Evolutionary conservation across 2,329 filamentous ascomycete genomes (phyloP).

Genomic region (Alternaria sp.): DNA sequence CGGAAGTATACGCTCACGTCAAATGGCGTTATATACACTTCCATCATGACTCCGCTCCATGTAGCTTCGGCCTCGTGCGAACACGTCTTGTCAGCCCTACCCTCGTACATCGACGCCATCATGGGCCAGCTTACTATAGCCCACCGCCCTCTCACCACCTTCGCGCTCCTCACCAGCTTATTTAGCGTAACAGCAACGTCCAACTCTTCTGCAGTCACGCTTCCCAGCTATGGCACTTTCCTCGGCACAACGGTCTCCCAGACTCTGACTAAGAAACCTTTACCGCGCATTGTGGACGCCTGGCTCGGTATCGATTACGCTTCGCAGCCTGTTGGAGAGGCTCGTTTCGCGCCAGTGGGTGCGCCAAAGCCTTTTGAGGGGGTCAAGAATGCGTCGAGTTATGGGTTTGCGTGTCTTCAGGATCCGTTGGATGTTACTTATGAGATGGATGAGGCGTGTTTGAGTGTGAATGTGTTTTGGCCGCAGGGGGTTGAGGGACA

Average conservation of each 20-base stretch:
- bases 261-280: conserved; percentile 48
- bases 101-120: conserved; percentile 8
- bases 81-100: background rate
- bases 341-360: conserved; percentile 52
- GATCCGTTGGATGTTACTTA: conserved; percentile 49
- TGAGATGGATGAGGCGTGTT: conserved; percentile 34
- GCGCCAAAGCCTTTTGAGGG: conserved; percentile 53
- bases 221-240: conserved; percentile 54
- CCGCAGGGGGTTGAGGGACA: conserved; percentile 26
- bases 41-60: background rate
- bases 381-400: conserved; percentile 48
- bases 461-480: conserved; percentile 42
- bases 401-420: conserved; percentile 55
- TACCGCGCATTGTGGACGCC: conserved; percentile 53
- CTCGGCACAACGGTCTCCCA: conserved; percentile 48
- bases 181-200: background rate
- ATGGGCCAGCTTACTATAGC: conserved; percentile 10
- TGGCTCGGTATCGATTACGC: conserved; percentile 61
- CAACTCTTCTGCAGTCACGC: conserved; percentile 21
- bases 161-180: conserved; percentile 6
- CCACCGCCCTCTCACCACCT: conserved; percentile 9
- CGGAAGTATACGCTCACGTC: conserved; percentile 1
- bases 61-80: background rate
- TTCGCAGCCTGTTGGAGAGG: conserved; percentile 47
- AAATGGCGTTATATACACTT: background rate